Conservation (phyloP, 371 early-diverging fungal species). For the Rhizopus sp. region DNA sequence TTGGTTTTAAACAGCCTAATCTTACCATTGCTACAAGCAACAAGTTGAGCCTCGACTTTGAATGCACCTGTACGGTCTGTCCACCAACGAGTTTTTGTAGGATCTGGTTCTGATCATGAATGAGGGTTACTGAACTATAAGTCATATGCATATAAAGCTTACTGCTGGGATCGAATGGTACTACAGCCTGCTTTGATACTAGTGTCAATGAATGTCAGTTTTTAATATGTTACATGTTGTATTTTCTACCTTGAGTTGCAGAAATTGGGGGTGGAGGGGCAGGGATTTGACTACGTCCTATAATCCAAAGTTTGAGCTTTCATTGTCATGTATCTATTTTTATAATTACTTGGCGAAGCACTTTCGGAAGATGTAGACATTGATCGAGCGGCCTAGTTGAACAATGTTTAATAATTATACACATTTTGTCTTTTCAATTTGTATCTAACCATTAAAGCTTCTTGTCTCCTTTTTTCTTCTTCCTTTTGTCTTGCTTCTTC, state of each 20-base stretch:
- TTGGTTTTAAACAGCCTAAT: slow-evolving; percentile 90
- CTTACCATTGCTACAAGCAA: slow-evolving; percentile 76
- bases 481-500: slow-evolving; percentile 30
- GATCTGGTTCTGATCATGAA: slow-evolving; percentile 40
- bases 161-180: slow-evolving; percentile 11
- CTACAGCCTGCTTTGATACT: neutral
- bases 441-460: slow-evolving; percentile 8
- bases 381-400: too few species aligned
- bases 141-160: neutral
- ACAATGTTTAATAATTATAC: too few species aligned
- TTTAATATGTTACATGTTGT: neutral
- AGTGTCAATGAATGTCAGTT: neutral
- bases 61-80: slow-evolving; percentile 90
- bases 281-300: slow-evolving; percentile 28
- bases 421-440: too few species aligned
- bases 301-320: neutral
- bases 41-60: slow-evolving; percentile 88
- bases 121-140: neutral
- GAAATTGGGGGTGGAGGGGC: slow-evolving; percentile 21
- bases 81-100: slow-evolving; percentile 78
- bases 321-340: neutral
- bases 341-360: neutral
- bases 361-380: neutral
- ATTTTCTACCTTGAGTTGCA: slow-evolving; percentile 9
- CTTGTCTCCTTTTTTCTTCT: slow-evolving; percentile 21